Percentiles rank a stretch among this genome's conserved stretches.
Evolutionary conservation across 164 flowering plant species (phyloP).

Genomic region (Dillenia turbinata): DNA sequence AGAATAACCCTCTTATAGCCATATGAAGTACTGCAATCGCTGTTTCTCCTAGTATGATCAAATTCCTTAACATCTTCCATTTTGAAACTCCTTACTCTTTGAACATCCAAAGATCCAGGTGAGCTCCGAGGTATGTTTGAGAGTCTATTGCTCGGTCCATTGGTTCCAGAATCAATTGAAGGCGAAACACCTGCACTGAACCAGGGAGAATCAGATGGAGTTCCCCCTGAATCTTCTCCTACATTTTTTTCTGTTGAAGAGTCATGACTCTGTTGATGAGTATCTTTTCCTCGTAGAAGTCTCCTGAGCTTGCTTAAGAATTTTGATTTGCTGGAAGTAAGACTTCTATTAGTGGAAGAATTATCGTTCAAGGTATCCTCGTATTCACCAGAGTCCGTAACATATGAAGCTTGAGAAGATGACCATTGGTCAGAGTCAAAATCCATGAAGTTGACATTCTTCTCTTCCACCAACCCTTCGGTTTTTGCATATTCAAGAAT

Average conservation of each 20-base stretch:
- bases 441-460: conserved; percentile 22
- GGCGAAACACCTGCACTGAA: conserved; percentile 10
- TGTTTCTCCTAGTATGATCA: conserved; percentile 17
- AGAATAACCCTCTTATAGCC: conserved; percentile 15
- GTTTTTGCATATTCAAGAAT: conserved; percentile 75
- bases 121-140: conserved; percentile 14
- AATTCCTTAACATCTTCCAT: conserved; percentile 17
- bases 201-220: conserved; percentile 23
- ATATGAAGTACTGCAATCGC: conserved; percentile 23
- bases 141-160: conserved; percentile 11
- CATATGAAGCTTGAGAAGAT: conserved; percentile 47
- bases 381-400: conserved; percentile 51
- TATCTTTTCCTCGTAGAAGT: conserved; percentile 45
- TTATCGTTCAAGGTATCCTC: conserved; percentile 46
- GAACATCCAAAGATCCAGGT: conserved; percentile 33
- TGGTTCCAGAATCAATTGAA: conserved; percentile 14
- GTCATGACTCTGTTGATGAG: conserved; percentile 12
- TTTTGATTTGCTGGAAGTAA: conserved; percentile 30
- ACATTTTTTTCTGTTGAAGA: conserved; percentile 20
- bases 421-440: conserved; percentile 60
- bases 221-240: conserved; percentile 23
- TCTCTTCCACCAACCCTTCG: conserved; percentile 37
- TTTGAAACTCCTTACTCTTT: conserved; percentile 20
- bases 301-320: conserved; percentile 56
- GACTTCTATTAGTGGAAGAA: conserved; percentile 20